Evolutionary conservation across 441 rosid species (phyloP).

Genomic region (Pelargonium australe): DNA sequence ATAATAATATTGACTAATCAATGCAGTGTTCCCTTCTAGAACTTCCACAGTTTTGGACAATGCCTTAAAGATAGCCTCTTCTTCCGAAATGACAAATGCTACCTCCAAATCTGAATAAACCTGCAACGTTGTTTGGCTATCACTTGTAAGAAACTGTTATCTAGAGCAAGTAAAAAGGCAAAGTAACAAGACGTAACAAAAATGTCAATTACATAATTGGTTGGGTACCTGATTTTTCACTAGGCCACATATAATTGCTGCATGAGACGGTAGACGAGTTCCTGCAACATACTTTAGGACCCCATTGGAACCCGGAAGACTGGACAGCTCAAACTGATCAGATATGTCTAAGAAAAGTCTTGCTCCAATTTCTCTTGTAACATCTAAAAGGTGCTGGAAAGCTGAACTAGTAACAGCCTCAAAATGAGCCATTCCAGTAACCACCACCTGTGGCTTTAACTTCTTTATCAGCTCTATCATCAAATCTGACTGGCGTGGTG

Average conservation of each 20-base stretch:
- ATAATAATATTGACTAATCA: conserved; percentile 80
- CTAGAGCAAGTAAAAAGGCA: conserved; percentile 8
- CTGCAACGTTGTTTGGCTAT: conserved; percentile 36
- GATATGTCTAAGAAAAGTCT: conserved; percentile 90
- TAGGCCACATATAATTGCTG: conserved; percentile 81
- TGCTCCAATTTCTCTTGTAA: conserved; percentile 69
- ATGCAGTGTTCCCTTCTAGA: conserved; percentile 78
- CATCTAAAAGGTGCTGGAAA: conserved; percentile 73
- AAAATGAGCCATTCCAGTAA: conserved; percentile 83
- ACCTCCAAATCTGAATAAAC: conserved; percentile 98
- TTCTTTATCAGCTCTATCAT: conserved; percentile 84
- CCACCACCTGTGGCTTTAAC: conserved; percentile 82
- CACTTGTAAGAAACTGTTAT: conserved; percentile 15
- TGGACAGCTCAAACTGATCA: conserved; percentile 90
- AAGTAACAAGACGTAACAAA: neutral
- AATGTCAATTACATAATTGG: conserved; percentile 11
- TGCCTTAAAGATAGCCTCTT: conserved; percentile 64
- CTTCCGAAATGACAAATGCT: conserved; percentile 91
- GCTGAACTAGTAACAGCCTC: conserved; percentile 92
- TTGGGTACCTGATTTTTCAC: conserved; percentile 70
- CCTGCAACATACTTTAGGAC: conserved; percentile 81
- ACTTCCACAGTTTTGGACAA: conserved; percentile 86
- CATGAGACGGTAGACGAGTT: conserved; percentile 77
- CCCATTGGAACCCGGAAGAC: conserved; percentile 87
- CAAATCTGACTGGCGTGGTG: conserved; percentile 85